Evolutionary conservation across 2,329 filamentous ascomycete species (phyloP).

Genomic region (Tolypocladium album): DNA sequence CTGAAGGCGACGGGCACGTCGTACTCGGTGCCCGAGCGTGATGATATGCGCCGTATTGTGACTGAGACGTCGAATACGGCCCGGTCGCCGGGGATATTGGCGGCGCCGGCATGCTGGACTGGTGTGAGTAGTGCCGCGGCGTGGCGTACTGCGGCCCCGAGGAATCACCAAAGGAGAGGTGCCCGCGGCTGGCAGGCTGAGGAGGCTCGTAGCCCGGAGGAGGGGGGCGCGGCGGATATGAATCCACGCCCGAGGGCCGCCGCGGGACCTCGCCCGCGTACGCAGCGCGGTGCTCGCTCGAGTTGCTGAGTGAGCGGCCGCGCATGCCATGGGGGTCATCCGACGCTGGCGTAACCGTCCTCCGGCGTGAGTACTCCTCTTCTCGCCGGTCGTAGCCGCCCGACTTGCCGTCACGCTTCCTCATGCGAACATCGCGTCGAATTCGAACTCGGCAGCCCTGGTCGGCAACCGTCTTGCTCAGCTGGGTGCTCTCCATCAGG

Average conservation of each 20-base stretch:
- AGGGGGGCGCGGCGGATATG: conserved; percentile 24
- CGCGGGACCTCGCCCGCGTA: conserved; percentile 30
- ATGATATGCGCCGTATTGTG: conserved; percentile 21
- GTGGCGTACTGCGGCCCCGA: conserved; percentile 20
- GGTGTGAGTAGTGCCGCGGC: conserved; percentile 27
- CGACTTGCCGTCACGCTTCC: conserved; percentile 65
- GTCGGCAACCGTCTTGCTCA: conserved; percentile 87
- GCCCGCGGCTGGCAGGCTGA: conserved; percentile 14
- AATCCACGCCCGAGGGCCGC: conserved; percentile 37
- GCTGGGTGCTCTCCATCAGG: conserved; percentile 73
- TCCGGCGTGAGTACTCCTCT: conserved; percentile 42
- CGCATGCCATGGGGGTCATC: conserved; percentile 27
- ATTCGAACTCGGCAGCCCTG: conserved; percentile 96
- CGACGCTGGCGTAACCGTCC: conserved; percentile 22
- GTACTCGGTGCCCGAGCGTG: conserved; percentile 15
- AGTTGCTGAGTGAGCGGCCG: conserved; percentile 50
- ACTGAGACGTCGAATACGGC: conserved; percentile 24
- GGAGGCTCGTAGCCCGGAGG: conserved; percentile 23
- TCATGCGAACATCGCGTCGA: conserved; percentile 85
- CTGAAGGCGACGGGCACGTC: conserved; percentile 17
- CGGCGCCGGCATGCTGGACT: conserved; percentile 18
- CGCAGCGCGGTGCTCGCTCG: conserved; percentile 36
- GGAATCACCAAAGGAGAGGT: conserved; percentile 24
- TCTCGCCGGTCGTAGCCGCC: conserved; percentile 48
- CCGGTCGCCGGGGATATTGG: conserved; percentile 20